phyloP scores from a whole-genome alignment of 1,139 yeast species.

The Scheffersomyces parashehatae region DNA sequence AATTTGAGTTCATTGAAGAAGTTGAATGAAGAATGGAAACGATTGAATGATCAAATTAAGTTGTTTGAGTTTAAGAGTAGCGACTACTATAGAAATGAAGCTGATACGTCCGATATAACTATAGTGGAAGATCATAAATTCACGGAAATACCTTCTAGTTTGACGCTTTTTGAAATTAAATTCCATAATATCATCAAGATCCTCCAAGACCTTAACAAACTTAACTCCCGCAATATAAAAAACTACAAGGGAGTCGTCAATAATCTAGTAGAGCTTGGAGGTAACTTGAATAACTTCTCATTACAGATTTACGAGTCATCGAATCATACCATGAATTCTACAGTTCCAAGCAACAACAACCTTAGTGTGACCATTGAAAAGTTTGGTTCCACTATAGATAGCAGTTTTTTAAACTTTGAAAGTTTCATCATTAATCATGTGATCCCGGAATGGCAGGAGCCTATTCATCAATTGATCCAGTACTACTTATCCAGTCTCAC shows the following conservation, averaged over 20 bases:
- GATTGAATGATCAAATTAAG: constrained; percentile 36
- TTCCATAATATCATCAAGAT: constrained; percentile 37
- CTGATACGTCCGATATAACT: background rate
- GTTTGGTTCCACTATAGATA: constrained; percentile 49
- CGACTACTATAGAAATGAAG: constrained; percentile 10
- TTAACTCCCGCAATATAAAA: constrained; percentile 33
- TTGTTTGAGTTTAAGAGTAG: constrained; percentile 31
- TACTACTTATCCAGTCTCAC: constrained; percentile 41
- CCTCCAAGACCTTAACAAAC: constrained; percentile 34
- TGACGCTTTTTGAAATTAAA: constrained; percentile 36
- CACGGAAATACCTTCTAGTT: constrained; percentile 33
- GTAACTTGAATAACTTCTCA: constrained; percentile 49
- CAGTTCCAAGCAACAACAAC: constrained; percentile 20
- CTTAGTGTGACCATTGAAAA: constrained; percentile 41
- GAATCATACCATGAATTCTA: constrained; percentile 7
- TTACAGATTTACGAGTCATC: constrained; percentile 40
- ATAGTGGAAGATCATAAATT: constrained; percentile 13
- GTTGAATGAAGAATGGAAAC: constrained; percentile 38
- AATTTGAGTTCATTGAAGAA: constrained; percentile 34
- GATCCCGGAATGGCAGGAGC: constrained; percentile 50
- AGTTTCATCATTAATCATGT: constrained; percentile 34
- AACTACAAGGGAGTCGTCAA: constrained; percentile 30
- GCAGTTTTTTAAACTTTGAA: constrained; percentile 42
- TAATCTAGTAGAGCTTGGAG: constrained; percentile 45
- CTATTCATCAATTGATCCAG: constrained; percentile 43